Conservation (phyloP, 2,329 filamentous ascomycete genomes). For the Rutstroemia sp. region DNA sequence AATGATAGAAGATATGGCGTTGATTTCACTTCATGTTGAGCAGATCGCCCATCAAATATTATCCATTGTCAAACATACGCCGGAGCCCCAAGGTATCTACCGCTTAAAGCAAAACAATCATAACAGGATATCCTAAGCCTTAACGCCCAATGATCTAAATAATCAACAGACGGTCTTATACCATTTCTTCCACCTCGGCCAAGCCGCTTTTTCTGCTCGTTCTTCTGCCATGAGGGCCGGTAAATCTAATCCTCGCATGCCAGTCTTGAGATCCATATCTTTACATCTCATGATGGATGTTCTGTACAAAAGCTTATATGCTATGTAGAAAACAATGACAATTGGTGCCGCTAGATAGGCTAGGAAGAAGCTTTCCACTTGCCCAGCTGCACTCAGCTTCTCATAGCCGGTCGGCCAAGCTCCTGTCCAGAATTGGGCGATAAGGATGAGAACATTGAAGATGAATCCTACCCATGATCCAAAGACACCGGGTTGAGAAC, state of each 20-base stretch:
- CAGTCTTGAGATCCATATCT: conserved; percentile 84
- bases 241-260: conserved; percentile 77
- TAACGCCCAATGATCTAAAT: not conserved
- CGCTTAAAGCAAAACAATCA: not conserved
- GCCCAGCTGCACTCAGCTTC: conserved; percentile 35
- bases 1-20: too few relatives aligned
- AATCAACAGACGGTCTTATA: conserved; percentile 66
- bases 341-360: conserved; percentile 65
- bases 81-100: not conserved
- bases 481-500: conserved; percentile 66
- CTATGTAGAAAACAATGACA: conserved; percentile 58
- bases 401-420: conserved; percentile 63
- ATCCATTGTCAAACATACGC: too few relatives aligned
- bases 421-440: conserved; percentile 84
- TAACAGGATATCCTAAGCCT: not conserved
- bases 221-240: conserved; percentile 74
- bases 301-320: conserved; percentile 67
- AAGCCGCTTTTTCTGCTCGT: conserved; percentile 60
- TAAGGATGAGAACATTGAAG: conserved; percentile 68
- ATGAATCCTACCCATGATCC: conserved; percentile 76
- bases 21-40: too few relatives aligned
- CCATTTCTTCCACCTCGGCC: conserved; percentile 69
- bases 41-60: too few relatives aligned
- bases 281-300: conserved; percentile 59
- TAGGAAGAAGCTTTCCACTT: conserved; percentile 64